Percentiles rank a stretch among this genome's conserved stretches.
Evolutionary conservation across 495 filamentous ascomycete species (phyloP).

Genomic region (Durotheca rogersii): DNA sequence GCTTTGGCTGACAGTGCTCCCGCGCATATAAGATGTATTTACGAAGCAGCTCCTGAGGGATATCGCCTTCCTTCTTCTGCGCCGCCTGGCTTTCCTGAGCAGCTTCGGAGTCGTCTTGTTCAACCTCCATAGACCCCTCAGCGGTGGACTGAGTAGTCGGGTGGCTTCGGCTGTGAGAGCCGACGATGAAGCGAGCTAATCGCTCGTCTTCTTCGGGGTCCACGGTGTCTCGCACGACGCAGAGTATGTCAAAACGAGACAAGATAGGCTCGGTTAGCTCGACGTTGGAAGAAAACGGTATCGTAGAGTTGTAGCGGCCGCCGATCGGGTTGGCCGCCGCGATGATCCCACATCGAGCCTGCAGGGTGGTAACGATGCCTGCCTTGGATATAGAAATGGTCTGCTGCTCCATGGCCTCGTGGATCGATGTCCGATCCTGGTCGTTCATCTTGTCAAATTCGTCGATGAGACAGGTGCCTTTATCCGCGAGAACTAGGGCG

Average conservation of each 20-base stretch:
- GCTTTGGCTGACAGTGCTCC: conserved; percentile 84
- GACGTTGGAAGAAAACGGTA: conserved; percentile 93
- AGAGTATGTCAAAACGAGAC: conserved; percentile 98
- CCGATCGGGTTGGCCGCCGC: conserved; percentile 97
- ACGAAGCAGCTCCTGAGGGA: conserved; percentile 85
- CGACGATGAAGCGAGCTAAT: conserved; percentile 91
- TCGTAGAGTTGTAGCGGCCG: conserved; percentile 93
- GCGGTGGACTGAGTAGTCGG: conserved; percentile 61
- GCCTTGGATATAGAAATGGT: conserved; percentile 99
- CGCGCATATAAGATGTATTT: conserved; percentile 98
- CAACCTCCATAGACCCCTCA: conserved; percentile 63
- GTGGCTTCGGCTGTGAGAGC: conserved; percentile 87
- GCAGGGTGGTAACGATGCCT: conserved; percentile 95
- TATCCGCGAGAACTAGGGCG: conserved; percentile 91
- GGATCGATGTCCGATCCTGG: conserved; percentile 94
- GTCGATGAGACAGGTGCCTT: conserved; percentile 94
- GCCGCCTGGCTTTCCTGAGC: conserved; percentile 47
- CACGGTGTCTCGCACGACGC: conserved; percentile 96
- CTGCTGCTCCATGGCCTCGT: conserved; percentile 99
- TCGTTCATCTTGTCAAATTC: conserved; percentile 99
- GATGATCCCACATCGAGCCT: conserved; percentile 96
- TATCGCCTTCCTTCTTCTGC: conserved; percentile 70
- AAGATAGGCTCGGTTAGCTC: conserved; percentile 96
- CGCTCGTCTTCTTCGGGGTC: conserved; percentile 94
- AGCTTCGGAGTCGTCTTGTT: conserved; percentile 54